These are phyloP conservation scores for Emmonsiellopsis sp. DNA, from an alignment of 2,329 filamentous ascomycete genomes.

Conservation along the genomic window DNA sequence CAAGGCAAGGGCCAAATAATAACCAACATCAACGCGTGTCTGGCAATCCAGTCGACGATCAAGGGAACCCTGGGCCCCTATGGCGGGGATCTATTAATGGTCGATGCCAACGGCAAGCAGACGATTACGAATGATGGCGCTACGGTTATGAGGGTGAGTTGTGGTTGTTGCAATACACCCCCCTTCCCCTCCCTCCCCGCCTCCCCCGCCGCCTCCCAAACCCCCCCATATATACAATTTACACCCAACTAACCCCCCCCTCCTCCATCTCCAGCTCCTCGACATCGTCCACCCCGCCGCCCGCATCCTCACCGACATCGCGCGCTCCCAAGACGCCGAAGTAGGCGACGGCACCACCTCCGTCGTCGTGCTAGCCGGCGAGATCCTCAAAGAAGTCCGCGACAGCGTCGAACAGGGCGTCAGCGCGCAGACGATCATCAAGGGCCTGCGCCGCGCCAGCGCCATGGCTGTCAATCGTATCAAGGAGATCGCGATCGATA, in stretches of 20 bases:
- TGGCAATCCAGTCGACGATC: conserved; percentile 91
- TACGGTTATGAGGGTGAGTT: conserved; percentile 88
- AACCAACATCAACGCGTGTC: conserved; percentile 96
- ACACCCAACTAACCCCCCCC: background rate
- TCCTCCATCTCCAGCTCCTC: conserved; percentile 56
- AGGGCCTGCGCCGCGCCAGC: conserved; percentile 81
- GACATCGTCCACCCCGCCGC: conserved; percentile 98
- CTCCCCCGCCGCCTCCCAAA: background rate
- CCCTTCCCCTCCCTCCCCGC: background rate
- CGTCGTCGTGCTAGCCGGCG: conserved; percentile 92
- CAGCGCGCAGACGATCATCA: conserved; percentile 95
- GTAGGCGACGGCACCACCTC: conserved; percentile 97
- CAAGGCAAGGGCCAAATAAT: conserved; percentile 95
- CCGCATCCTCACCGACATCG: conserved; percentile 94
- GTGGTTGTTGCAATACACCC: background rate
- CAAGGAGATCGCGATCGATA: conserved; percentile 81
- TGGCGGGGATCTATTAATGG: conserved; percentile 90
- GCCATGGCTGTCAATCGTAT: conserved; percentile 96
- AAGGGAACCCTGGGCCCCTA: conserved; percentile 94
- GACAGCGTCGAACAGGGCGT: conserved; percentile 95
- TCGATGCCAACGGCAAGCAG: conserved; percentile 89
- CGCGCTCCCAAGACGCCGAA: conserved; percentile 96
- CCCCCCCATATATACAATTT: background rate
- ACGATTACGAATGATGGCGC: conserved; percentile 99
- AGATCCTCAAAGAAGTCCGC: conserved; percentile 93